Evolutionary conservation across 2,329 filamentous ascomycete genomes (phyloP).

Genomic region (Fusarium sp.): DNA sequence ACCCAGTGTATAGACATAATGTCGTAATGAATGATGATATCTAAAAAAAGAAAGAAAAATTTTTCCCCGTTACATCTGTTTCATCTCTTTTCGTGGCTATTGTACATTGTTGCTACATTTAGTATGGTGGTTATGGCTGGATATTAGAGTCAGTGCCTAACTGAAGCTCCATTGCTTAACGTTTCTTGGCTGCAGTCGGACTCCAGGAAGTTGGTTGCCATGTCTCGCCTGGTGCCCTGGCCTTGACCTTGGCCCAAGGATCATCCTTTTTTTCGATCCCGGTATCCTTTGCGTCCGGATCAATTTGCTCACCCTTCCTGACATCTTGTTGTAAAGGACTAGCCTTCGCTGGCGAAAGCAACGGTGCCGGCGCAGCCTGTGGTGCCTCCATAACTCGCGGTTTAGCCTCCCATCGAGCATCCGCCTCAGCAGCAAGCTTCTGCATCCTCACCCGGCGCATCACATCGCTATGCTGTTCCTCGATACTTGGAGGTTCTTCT

Average conservation of each 20-base stretch:
- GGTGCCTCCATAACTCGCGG: conserved; percentile 60
- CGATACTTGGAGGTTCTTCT: conserved; percentile 64
- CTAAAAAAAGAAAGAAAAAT: background rate
- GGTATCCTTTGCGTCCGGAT: conserved; percentile 6
- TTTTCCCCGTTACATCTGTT: background rate
- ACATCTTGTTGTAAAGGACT: conserved; percentile 10
- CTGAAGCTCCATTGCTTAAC: conserved; percentile 17
- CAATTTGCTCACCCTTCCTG: conserved; percentile 7
- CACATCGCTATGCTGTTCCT: conserved; percentile 68
- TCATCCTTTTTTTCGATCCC: conserved; percentile 52
- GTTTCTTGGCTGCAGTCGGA: conserved; percentile 57
- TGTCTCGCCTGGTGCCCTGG: conserved; percentile 67
- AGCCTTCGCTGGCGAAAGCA: conserved; percentile 27
- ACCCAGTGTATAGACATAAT: conserved; percentile 41
- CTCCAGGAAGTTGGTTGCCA: conserved; percentile 77
- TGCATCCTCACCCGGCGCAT: conserved; percentile 65
- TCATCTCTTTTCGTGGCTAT: conserved; percentile 6
- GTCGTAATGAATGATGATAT: conserved; percentile 44
- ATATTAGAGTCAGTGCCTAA: background rate
- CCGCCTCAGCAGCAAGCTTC: conserved; percentile 69
- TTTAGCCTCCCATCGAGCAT: conserved; percentile 73
- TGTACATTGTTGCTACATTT: conserved; percentile 34
- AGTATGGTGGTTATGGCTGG: background rate
- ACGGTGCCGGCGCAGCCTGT: conserved; percentile 32
- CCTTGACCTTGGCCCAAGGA: conserved; percentile 68